phyloP scores from a whole-genome alignment of 2,329 filamentous ascomycete genomes.

The Cladophialophora exuberans region DNA sequence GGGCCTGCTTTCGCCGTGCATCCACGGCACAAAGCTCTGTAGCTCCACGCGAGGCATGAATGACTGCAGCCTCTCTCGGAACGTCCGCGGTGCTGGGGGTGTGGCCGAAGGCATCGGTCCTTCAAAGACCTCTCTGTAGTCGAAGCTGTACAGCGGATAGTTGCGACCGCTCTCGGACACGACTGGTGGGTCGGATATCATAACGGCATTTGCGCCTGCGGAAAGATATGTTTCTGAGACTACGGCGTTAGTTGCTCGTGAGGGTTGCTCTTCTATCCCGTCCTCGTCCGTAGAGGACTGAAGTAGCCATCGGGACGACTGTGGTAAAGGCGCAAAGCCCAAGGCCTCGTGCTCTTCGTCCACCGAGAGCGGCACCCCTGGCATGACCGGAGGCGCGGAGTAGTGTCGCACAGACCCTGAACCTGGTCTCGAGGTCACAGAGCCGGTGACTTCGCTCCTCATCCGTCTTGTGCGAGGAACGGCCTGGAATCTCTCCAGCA shows the following conservation, averaged over 20 bases:
- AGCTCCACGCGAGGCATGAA: constrained; percentile 17
- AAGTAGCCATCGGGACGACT: constrained; percentile 17
- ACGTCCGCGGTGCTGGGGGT: constrained; percentile 3
- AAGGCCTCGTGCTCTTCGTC: constrained; percentile 6
- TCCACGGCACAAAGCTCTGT: constrained; percentile 21
- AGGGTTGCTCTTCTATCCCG: constrained; percentile 2
- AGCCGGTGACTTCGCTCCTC: constrained; percentile 8
- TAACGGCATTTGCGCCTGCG: constrained; percentile 29
- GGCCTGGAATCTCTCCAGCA: constrained; percentile 39
- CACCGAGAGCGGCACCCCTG: not conserved
- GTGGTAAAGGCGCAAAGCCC: not conserved
- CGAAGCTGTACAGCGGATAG: constrained; percentile 31
- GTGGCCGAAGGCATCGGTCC: constrained; percentile 4
- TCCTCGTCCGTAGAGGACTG: not conserved
- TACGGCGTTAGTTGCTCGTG: constrained; percentile 26
- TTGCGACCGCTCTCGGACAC: constrained; percentile 29
- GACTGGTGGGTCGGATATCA: constrained; percentile 24
- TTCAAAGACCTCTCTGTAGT: constrained; percentile 29
- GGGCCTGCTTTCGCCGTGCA: constrained; percentile 10
- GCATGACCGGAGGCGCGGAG: constrained; percentile 13
- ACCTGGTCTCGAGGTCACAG: constrained; percentile 3
- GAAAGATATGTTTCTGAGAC: constrained; percentile 33
- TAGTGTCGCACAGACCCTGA: constrained; percentile 16
- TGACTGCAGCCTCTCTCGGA: constrained; percentile 20
- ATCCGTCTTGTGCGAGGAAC: constrained; percentile 21